Conservation (phyloP, 805 yeast genomes). For the Candida ortonii region DNA sequence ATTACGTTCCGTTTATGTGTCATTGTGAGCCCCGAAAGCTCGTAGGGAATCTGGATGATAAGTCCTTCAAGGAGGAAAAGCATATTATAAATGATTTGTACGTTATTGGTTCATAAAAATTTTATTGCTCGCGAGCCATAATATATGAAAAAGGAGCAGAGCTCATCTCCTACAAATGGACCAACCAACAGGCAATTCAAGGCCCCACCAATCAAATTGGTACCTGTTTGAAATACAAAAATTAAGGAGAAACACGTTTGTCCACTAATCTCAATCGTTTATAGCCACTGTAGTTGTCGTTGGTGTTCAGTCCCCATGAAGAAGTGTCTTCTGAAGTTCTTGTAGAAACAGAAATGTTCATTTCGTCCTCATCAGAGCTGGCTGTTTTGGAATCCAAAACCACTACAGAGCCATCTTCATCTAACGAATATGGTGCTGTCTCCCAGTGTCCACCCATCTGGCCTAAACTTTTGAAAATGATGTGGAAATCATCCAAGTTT, state of each 20-base stretch:
- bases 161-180: too few species aligned
- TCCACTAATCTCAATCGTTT: slow-evolving; percentile 21
- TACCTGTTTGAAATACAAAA: background rate
- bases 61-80: too few species aligned
- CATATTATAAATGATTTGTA: background rate
- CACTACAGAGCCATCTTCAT: slow-evolving; percentile 8
- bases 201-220: background rate
- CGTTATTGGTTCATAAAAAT: background rate
- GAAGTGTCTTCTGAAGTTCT: slow-evolving; percentile 4
- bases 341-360: slow-evolving; percentile 3
- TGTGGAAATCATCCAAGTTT: slow-evolving; percentile 28
- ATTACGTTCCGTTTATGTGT: too few species aligned
- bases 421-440: slow-evolving; percentile 6
- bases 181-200: background rate
- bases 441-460: slow-evolving; percentile 15
- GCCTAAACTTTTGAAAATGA: slow-evolving; percentile 27
- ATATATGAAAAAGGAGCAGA: too few species aligned
- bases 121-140: background rate
- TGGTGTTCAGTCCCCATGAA: slow-evolving; percentile 14
- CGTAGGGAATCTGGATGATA: too few species aligned
- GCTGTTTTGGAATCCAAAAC: slow-evolving; percentile 13
- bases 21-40: too few species aligned
- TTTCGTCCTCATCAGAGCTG: slow-evolving; percentile 12
- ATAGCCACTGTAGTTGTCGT: slow-evolving; percentile 7
- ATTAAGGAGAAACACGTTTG: slow-evolving; percentile 11